Evolutionary conservation across 1,139 yeast genomes (phyloP).

Genomic region (Debaryomyces sp.): DNA sequence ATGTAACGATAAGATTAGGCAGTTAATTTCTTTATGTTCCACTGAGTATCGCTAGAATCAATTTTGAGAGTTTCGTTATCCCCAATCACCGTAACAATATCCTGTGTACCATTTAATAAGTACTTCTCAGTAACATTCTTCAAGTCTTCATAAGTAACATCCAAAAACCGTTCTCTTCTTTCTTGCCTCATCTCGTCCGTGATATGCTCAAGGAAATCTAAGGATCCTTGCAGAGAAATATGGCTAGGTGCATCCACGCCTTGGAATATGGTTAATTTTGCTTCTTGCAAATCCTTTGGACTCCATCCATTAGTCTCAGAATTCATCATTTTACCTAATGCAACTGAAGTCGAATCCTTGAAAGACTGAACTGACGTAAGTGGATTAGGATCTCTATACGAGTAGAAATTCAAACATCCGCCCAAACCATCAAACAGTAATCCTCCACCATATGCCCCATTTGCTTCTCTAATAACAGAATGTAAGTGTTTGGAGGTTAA

Average conservation of each 20-base stretch:
- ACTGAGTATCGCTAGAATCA: constrained; percentile 22
- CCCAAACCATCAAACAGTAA: constrained; percentile 80
- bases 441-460: constrained; percentile 99
- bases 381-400: constrained; percentile 94
- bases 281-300: constrained; percentile 76
- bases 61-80: constrained; percentile 40
- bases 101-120: constrained; percentile 34
- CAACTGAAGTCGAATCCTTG: constrained; percentile 57
- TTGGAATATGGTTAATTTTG: constrained; percentile 89
- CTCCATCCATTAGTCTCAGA: constrained; percentile 32
- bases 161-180: constrained; percentile 74
- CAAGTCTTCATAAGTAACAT: constrained; percentile 65
- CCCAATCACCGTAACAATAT: constrained; percentile 55
- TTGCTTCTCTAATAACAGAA: constrained; percentile 88
- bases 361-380: constrained; percentile 66
- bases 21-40: constrained; percentile 28
- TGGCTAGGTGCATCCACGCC: constrained; percentile 88
- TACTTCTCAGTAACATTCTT: constrained; percentile 64
- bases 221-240: constrained; percentile 75
- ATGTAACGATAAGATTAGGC: background rate
- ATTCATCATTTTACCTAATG: constrained; percentile 49
- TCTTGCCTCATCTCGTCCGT: constrained; percentile 80
- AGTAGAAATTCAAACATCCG: constrained; percentile 79
- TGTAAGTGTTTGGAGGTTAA: constrained; percentile 84
- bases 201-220: constrained; percentile 67